These are phyloP conservation scores for Leccinum huronense DNA, from an alignment of 1,284 basidiomycete species.

Conservation along the genomic window DNA sequence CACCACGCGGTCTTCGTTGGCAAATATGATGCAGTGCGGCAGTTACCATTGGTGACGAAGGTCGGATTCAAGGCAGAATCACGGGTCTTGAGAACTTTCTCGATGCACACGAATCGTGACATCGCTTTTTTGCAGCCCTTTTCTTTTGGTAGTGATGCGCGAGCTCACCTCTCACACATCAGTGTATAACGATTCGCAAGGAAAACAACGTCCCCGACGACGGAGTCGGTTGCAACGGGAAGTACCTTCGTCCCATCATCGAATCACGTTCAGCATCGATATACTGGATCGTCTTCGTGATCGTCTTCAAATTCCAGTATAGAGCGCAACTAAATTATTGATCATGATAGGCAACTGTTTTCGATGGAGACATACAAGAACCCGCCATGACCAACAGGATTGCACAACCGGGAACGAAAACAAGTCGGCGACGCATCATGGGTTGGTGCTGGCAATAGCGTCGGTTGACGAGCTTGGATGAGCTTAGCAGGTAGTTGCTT, in stretches of 20 bases:
- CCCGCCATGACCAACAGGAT: conserved; percentile 66
- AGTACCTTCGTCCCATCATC: conserved; percentile 62
- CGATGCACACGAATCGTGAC: not conserved
- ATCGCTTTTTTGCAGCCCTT: not conserved
- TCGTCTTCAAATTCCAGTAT: conserved; percentile 40
- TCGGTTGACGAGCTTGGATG: not conserved
- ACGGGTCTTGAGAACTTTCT: not conserved
- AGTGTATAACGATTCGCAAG: conserved; percentile 60
- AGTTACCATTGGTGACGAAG: not conserved
- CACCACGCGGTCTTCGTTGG: not conserved
- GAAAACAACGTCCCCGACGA: conserved; percentile 77
- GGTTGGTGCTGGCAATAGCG: not conserved
- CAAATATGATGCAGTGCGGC: not conserved
- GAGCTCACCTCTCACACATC: conserved; percentile 50
- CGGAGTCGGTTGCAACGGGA: conserved; percentile 73
- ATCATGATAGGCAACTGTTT: conserved; percentile 53
- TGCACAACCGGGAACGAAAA: conserved; percentile 62
- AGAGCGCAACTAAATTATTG: conserved; percentile 32
- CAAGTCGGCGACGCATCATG: conserved; percentile 40
- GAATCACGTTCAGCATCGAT: conserved; percentile 40
- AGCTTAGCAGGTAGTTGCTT: not conserved
- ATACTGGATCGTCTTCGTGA: conserved; percentile 37
- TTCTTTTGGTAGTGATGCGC: not conserved
- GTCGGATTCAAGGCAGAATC: not conserved
- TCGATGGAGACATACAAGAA: not conserved